These are phyloP conservation scores for Fusarium longipes DNA, from an alignment of 2,329 filamentous ascomycete genomes.

Conservation along the genomic window DNA sequence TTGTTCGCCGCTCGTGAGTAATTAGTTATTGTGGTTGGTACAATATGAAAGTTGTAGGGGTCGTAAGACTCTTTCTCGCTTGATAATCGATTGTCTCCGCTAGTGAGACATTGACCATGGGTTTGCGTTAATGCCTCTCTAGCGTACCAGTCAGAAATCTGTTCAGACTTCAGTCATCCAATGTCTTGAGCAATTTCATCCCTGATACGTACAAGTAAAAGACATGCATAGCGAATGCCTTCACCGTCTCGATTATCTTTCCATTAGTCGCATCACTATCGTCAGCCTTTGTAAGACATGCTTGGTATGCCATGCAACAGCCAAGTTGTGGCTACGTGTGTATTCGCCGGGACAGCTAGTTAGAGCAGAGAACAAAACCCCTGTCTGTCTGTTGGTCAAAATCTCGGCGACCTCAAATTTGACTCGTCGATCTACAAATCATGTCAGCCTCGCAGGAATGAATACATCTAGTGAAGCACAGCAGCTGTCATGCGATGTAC, in stretches of 20 bases:
- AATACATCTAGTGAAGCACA: slow-evolving; percentile 8
- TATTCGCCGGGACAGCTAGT: slow-evolving; percentile 19
- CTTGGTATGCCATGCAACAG: slow-evolving; percentile 26
- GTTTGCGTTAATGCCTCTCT: slow-evolving; percentile 25
- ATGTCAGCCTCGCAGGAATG: slow-evolving; percentile 40
- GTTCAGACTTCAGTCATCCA: neutral
- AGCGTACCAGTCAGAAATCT: slow-evolving; percentile 10
- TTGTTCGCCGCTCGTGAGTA: slow-evolving; percentile 25
- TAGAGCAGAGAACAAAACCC: slow-evolving; percentile 8
- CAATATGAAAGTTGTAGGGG: slow-evolving; percentile 8
- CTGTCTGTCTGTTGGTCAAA: slow-evolving; percentile 31
- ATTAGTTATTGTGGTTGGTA: slow-evolving; percentile 35
- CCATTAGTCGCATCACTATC: slow-evolving; percentile 26
- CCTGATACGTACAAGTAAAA: slow-evolving; percentile 9
- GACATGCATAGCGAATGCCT: slow-evolving; percentile 5
- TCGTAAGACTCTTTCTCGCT: slow-evolving; percentile 14
- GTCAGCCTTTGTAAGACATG: slow-evolving; percentile 31
- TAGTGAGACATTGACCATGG: slow-evolving; percentile 16
- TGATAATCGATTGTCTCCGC: slow-evolving; percentile 11
- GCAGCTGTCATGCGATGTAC: slow-evolving; percentile 34
- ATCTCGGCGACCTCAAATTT: slow-evolving; percentile 36
- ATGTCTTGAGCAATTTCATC: slow-evolving; percentile 17
- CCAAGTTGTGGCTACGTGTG: slow-evolving; percentile 26
- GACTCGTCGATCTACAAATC: slow-evolving; percentile 28
- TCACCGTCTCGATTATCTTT: slow-evolving; percentile 30